Evolutionary conservation across 805 yeast genomes (phyloP), one percentile per base, ranked within the genome.

Genomic region (Kodamaea restingae): DNA sequence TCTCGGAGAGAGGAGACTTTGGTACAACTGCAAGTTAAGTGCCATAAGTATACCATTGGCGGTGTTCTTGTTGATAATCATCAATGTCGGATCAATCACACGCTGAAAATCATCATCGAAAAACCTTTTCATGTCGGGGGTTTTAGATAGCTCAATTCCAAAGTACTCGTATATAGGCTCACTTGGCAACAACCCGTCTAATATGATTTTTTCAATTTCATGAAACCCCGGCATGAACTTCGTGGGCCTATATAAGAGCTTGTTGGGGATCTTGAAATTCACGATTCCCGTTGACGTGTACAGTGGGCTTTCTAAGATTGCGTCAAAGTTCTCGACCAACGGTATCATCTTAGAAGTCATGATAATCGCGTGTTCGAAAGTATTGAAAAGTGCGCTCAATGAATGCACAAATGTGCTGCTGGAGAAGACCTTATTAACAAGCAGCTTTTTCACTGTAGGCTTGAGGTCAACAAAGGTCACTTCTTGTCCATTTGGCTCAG

Each of bases 311-410:
- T 20, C n/a, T 9, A 36, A 22, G 7, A 36, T 12, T 15, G 44
- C 40, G 10, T 49, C 41, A 18, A 62, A 58, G 12, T 56, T 40
- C 14, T 40, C 35, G 11, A 50, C 35, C 21, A 36, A 36, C 15
- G 35, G 40, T 10, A 61, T 54, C 3, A 55, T 44, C 29, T 57
- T 50, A 9, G 63, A 54, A 7, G 58, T 51, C 25, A 66, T 18
- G 10, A 63, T 39, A 6, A 65, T 39, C 3, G 52, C 48, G 18
- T 62, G 60, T 32, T 58, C 62, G 40, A 64, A 66, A 0, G 66
- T 52, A 39, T 55, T 55, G 50, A 63, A 63, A 9, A 67, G 43
- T 8, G 67, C 56, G 7, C 61, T 41, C 31, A 47, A 27, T 17
- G 47, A 39, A 15, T 52, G 35, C 29, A 51, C 51, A 14, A 47